These are phyloP conservation scores for Ophiostoma sp. DNA, from an alignment of 2,329 filamentous ascomycete genomes.

Conservation along the genomic window DNA sequence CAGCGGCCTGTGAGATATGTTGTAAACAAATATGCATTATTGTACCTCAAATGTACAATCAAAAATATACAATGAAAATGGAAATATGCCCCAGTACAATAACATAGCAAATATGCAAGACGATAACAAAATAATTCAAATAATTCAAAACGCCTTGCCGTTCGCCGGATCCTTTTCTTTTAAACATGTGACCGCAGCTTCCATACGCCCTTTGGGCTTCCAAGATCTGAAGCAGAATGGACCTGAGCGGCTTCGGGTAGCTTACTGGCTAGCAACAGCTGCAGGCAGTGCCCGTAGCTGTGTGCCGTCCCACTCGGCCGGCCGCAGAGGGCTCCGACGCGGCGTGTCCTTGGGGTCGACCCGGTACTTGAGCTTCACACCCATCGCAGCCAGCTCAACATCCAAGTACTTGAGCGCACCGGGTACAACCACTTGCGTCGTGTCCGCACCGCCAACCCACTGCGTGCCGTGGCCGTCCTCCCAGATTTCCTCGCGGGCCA, in stretches of 20 bases:
- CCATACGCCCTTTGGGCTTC: background rate
- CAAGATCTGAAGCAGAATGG: background rate
- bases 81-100: background rate
- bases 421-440: conserved; percentile 85
- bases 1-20: background rate
- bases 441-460: conserved; percentile 84
- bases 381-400: conserved; percentile 94
- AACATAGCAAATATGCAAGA: background rate
- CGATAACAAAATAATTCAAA: background rate
- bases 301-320: conserved; percentile 27
- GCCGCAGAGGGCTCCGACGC: conserved; percentile 47
- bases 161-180: conserved; percentile 15
- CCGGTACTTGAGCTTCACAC: conserved; percentile 83
- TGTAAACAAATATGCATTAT: background rate
- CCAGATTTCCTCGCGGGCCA: conserved; percentile 58
- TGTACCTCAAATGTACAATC: background rate
- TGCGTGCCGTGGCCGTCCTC: conserved; percentile 81
- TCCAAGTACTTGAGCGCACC: conserved; percentile 90
- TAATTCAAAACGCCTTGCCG: conserved; percentile 13
- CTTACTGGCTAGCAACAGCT: conserved; percentile 9
- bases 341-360: conserved; percentile 60
- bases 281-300: conserved; percentile 16
- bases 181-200: background rate
- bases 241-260: too few species aligned
- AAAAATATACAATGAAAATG: background rate